Conservation (phyloP, 2,329 filamentous ascomycete genomes). For the Colletotrichum tamarilloi region DNA sequence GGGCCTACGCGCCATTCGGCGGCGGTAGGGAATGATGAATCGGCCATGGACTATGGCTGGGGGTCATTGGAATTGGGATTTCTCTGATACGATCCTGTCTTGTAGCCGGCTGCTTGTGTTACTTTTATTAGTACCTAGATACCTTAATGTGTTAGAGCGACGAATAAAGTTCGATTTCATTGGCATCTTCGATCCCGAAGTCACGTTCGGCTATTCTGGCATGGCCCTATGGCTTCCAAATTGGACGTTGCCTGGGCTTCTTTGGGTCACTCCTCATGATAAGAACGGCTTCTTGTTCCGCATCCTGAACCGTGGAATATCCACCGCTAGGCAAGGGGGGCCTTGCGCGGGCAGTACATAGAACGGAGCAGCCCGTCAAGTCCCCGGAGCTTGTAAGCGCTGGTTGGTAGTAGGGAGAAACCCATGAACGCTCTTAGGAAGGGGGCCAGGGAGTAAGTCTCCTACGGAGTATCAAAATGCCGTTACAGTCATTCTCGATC, state of each 20-base stretch:
- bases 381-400: too few relatives aligned
- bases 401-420: too few relatives aligned
- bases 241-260: not conserved
- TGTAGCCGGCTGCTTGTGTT: not conserved
- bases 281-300: not conserved
- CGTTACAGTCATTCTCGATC: too few relatives aligned
- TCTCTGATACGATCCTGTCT: slow-evolving; percentile 7
- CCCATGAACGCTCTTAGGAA: too few relatives aligned
- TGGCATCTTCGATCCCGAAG: not conserved
- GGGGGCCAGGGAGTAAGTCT: too few relatives aligned
- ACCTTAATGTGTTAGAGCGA: not conserved
- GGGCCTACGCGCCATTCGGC: slow-evolving; percentile 28
- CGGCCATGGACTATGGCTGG: slow-evolving; percentile 34
- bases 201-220: not conserved
- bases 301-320: not conserved
- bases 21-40: slow-evolving; percentile 13
- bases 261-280: not conserved
- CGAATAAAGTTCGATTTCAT: not conserved
- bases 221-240: not conserved
- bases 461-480: not conserved
- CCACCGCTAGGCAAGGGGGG: not conserved
- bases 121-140: not conserved
- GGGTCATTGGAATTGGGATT: slow-evolving; percentile 33
- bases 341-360: not conserved
- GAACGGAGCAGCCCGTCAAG: too few relatives aligned